Conservation (phyloP, 2,329 filamentous ascomycete species). For the Botrytis galanthina region DNA sequence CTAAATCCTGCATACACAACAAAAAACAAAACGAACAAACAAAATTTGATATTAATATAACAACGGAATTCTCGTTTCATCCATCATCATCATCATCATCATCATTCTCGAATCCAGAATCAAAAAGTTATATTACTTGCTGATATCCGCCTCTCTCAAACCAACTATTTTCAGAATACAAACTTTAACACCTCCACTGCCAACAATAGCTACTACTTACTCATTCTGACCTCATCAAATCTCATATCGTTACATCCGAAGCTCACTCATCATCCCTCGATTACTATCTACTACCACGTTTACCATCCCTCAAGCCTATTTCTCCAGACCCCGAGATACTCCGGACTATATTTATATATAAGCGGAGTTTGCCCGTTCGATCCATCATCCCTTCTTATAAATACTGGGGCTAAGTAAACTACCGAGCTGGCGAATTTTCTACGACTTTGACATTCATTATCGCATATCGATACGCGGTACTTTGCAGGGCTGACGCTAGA, state of each 20-base stretch:
- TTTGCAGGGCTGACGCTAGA: conserved; percentile 20
- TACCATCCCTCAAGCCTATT: not conserved
- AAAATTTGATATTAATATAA: conserved; percentile 9
- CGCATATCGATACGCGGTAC: conserved; percentile 11
- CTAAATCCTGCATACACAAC: conserved; percentile 2
- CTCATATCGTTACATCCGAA: not conserved
- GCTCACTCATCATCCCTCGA: conserved; percentile 8
- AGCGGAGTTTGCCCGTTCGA: conserved; percentile 3
- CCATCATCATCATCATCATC: not conserved
- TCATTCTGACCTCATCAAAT: conserved; percentile 16
- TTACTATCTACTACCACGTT: conserved; percentile 2
- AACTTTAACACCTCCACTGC: not conserved
- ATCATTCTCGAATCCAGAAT: not conserved
- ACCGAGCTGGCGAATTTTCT: conserved; percentile 1
- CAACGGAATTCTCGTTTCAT: conserved; percentile 12
- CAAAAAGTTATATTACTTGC: conserved; percentile 7
- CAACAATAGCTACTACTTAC: not conserved
- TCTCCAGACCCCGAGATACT: conserved; percentile 15
- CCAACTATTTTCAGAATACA: conserved; percentile 8
- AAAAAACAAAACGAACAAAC: not conserved
- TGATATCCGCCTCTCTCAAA: conserved; percentile 1
- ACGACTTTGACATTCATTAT: conserved; percentile 9
- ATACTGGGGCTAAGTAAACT: conserved; percentile 9
- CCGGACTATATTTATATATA: conserved; percentile 17
- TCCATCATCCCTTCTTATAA: not conserved